These are phyloP conservation scores for Yamadazyma conglobata DNA, from an alignment of 1,139 yeast genomes.

Conservation along the genomic window DNA sequence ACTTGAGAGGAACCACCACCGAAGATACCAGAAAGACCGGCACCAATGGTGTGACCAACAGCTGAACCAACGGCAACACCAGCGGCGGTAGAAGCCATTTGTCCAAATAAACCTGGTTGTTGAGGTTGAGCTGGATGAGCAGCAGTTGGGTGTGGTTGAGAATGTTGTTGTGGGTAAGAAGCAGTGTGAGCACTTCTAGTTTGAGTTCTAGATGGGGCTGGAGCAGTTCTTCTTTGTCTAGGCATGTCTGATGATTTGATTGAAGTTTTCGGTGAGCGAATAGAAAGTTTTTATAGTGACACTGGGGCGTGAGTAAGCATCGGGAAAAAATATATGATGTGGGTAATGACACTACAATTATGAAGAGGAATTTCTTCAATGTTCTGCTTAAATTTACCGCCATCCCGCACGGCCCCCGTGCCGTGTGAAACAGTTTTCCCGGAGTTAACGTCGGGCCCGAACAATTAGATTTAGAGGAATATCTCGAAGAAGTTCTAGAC, in stretches of 20 bases:
- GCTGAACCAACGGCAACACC: conserved; percentile 99
- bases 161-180: conserved; percentile 48
- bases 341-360: too few relatives aligned
- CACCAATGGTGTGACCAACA: conserved; percentile 94
- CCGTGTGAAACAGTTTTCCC: too few relatives aligned
- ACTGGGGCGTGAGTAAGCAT: too few relatives aligned
- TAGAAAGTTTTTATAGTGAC: too few relatives aligned
- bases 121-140: conserved; percentile 38
- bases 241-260: conserved; percentile 35
- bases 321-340: too few relatives aligned
- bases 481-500: too few relatives aligned
- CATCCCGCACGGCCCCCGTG: too few relatives aligned
- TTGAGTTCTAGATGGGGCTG: conserved; percentile 51
- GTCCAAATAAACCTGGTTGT: conserved; percentile 86
- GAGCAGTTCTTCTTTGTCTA: conserved; percentile 64
- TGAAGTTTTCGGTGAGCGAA: too few relatives aligned
- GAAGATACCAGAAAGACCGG: conserved; percentile 84
- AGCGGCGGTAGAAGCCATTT: conserved; percentile 98
- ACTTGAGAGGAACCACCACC: conserved; percentile 72
- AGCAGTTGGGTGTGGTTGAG: conserved; percentile 25
- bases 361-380: too few relatives aligned
- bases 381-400: too few relatives aligned
- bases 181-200: conserved; percentile 75
- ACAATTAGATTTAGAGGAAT: too few relatives aligned
- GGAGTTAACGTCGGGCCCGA: too few relatives aligned